Evolutionary conservation across 2,329 filamentous ascomycete species (phyloP), one percentile per base, ranked within the genome.

Genomic region (Fusarium scirpi): DNA sequence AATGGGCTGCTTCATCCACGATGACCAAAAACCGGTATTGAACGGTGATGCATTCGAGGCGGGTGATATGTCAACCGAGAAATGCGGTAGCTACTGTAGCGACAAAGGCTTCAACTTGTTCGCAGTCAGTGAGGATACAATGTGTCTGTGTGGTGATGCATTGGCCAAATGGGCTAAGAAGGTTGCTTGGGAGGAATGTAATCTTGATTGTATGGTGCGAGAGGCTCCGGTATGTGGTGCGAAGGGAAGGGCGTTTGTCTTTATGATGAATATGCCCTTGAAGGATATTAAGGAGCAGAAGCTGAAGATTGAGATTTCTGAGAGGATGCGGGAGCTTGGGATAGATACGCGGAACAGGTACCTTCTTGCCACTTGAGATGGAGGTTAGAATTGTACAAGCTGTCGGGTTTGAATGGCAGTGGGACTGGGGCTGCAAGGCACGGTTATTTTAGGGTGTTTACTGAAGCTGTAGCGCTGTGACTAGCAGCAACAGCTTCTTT

Each of bases 401-500:
- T n/a, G n/a, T n/a, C n/a, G n/a, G n/a, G n/a, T n/a, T 5, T 13
- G 29, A 30, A 3, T 3, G 12, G 29, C 12, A 30, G 27, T 29
- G 27, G 10, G 27, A 29, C 27, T n/a, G n/a, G 15, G 32, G 32
- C 22, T 22, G 22, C 22, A 22, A 4, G 22, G 24, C 34, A n/a
- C 34, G 34, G 34, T 38, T n/a, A 38, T 7, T n/a, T n/a, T 38
- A 38, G 18, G 34, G 18, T 4, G 34, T 4, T 2, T 0, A 12
- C 6, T n/a, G 18, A 7, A 12, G 18, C 10, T 38, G 34, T 38
- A 38, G 34, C 18, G 34, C 18, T 38, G 6, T 38, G 6, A 7
- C 10, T 38, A n/a, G 34, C 2, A 38, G 0, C 18, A n/a, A 38
- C 10, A 2, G 34, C 18, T n/a, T 38, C 34, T 0, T n/a, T 4